Percentiles rank a stretch among this genome's conserved stretches.
Evolutionary conservation across 306 rosid genomes (phyloP).

Genomic region (Medicago ruthenica): DNA sequence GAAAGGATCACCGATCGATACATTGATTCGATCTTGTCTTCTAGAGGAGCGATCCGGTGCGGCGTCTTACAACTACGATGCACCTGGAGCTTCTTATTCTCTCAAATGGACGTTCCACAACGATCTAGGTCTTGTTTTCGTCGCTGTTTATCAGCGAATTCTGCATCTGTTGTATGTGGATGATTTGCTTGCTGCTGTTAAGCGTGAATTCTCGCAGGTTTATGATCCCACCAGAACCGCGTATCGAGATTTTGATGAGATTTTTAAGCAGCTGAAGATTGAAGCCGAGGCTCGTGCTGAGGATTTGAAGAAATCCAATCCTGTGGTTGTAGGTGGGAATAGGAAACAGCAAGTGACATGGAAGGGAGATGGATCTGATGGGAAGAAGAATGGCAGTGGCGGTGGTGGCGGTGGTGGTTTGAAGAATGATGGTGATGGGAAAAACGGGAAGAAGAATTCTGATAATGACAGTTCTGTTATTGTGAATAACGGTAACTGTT

Average conservation of each 20-base stretch:
- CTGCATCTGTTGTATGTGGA: slow-evolving; percentile 86
- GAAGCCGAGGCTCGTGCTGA: slow-evolving; percentile 93
- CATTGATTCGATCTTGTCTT: slow-evolving; percentile 90
- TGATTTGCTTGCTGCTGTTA: slow-evolving; percentile 77
- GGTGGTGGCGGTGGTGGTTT: slow-evolving; percentile 53
- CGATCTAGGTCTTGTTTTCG: slow-evolving; percentile 88
- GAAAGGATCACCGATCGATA: slow-evolving; percentile 88
- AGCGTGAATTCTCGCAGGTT: slow-evolving; percentile 71
- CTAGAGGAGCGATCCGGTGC: slow-evolving; percentile 94
- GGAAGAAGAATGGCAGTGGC: slow-evolving; percentile 49
- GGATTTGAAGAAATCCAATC: slow-evolving; percentile 76
- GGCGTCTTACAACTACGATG: slow-evolving; percentile 76
- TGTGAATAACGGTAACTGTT: slow-evolving; percentile 39
- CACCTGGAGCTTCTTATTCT: slow-evolving; percentile 85
- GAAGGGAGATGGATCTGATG: slow-evolving; percentile 64
- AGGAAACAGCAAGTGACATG: slow-evolving; percentile 61
- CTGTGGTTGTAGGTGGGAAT: not conserved
- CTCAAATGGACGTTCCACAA: slow-evolving; percentile 97
- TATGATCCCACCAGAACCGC: slow-evolving; percentile 66
- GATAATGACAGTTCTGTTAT: slow-evolving; percentile 70
- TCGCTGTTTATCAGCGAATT: slow-evolving; percentile 88
- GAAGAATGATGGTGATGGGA: slow-evolving; percentile 45
- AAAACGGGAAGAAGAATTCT: slow-evolving; percentile 57
- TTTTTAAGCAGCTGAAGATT: slow-evolving; percentile 63
- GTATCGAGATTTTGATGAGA: slow-evolving; percentile 77